Conservation (phyloP, 1,139 yeast species). For the Protomyces pachydermus region DNA sequence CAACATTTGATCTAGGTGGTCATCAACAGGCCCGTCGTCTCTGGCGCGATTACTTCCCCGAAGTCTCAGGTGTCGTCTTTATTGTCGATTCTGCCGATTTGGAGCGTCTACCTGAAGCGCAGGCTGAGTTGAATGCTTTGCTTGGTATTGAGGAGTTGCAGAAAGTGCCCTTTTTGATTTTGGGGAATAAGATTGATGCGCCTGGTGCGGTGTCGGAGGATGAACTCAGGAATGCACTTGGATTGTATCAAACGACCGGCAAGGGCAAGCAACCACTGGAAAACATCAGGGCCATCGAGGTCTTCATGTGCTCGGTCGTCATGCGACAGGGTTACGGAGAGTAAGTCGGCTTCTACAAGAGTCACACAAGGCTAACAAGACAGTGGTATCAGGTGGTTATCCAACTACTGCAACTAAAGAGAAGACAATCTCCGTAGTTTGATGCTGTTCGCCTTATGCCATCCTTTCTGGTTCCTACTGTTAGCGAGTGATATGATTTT, state of each 20-base stretch:
- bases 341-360: slow-evolving; percentile 44
- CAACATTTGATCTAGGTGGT: slow-evolving; percentile 97
- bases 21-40: slow-evolving; percentile 97
- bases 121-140: slow-evolving; percentile 88
- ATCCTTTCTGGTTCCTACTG: not conserved
- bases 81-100: slow-evolving; percentile 96
- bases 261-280: slow-evolving; percentile 71
- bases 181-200: slow-evolving; percentile 95
- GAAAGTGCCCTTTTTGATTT: slow-evolving; percentile 82
- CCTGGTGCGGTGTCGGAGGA: slow-evolving; percentile 92
- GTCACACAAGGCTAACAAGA: not conserved
- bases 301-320: slow-evolving; percentile 87
- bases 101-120: slow-evolving; percentile 89
- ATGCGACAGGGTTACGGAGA: slow-evolving; percentile 90
- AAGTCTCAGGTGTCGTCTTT: slow-evolving; percentile 94
- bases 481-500: not conserved
- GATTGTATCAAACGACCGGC: slow-evolving; percentile 72
- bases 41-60: slow-evolving; percentile 99
- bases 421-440: not conserved
- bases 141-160: slow-evolving; percentile 86
- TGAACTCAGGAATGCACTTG: slow-evolving; percentile 86
- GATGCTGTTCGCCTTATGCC: not conserved
- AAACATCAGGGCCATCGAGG: slow-evolving; percentile 85
- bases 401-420: slow-evolving; percentile 17
- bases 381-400: slow-evolving; percentile 21